Evolutionary conservation across 2,329 filamentous ascomycete genomes (phyloP).

Genomic region (Pleomassaria siparia): DNA sequence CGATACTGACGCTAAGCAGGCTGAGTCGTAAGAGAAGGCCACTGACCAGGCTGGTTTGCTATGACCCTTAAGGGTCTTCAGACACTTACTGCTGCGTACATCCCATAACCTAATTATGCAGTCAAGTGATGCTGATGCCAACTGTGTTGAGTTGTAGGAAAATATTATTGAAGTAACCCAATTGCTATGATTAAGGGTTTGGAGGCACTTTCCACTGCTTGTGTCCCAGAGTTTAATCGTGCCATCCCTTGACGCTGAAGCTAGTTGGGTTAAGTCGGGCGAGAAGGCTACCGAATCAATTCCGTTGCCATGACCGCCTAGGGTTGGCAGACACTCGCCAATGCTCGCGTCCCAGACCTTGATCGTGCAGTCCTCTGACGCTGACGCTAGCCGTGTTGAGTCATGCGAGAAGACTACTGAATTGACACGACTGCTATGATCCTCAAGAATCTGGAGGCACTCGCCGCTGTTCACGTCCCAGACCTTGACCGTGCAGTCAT

Average conservation of each 20-base stretch:
- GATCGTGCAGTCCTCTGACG: not conserved
- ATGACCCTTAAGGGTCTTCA: not conserved
- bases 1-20: not conserved
- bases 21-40: constrained; percentile 1
- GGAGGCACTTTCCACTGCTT: constrained; percentile 9
- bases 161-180: constrained; percentile 13
- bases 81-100: not conserved
- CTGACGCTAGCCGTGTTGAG: not conserved
- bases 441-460: not conserved
- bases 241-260: not conserved
- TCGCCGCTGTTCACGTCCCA: not conserved
- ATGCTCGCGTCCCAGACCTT: not conserved
- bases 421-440: not conserved
- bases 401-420: not conserved
- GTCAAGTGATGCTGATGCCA: not conserved
- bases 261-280: not conserved
- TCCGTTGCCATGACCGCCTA: no score
- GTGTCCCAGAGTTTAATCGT: not conserved
- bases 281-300: not conserved
- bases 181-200: constrained; percentile 14
- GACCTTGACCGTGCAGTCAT: not conserved
- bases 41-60: not conserved
- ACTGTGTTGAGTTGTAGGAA: constrained; percentile 11
- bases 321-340: not conserved
- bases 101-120: not conserved